phyloP scores from a whole-genome alignment of 2,329 filamentous ascomycete species.

The Didymella sp. region DNA sequence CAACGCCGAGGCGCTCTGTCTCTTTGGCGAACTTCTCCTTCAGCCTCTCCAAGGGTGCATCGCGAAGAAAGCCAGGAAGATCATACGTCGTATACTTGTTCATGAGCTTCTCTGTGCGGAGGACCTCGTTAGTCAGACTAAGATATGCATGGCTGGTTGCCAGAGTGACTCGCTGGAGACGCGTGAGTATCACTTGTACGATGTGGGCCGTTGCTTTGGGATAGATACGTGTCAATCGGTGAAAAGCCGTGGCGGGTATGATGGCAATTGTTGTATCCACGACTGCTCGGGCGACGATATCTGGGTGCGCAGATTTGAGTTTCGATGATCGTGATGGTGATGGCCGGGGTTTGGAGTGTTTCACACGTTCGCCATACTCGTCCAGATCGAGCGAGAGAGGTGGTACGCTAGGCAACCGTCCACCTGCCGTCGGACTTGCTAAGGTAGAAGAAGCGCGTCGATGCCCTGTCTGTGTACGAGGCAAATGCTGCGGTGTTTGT shows the following conservation, averaged over 20 bases:
- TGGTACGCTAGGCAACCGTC: slow-evolving; percentile 67
- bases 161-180: slow-evolving; percentile 92
- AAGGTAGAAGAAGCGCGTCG: slow-evolving; percentile 40
- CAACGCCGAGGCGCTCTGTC: slow-evolving; percentile 78
- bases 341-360: slow-evolving; percentile 25
- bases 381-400: slow-evolving; percentile 72
- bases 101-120: slow-evolving; percentile 93
- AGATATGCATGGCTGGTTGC: slow-evolving; percentile 95
- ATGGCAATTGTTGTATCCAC: slow-evolving; percentile 98
- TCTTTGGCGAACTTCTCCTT: slow-evolving; percentile 94
- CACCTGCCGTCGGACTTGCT: slow-evolving; percentile 46
- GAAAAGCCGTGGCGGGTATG: slow-evolving; percentile 94
- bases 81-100: slow-evolving; percentile 91
- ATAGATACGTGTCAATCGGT: slow-evolving; percentile 89
- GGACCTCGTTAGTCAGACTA: slow-evolving; percentile 86
- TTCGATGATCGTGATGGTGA: slow-evolving; percentile 47
- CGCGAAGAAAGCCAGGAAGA: slow-evolving; percentile 86
- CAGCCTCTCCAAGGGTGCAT: slow-evolving; percentile 78
- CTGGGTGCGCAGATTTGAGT: slow-evolving; percentile 85
- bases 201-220: slow-evolving; percentile 97
- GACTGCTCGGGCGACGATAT: slow-evolving; percentile 94
- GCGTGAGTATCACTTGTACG: slow-evolving; percentile 93
- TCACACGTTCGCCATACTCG: slow-evolving; percentile 31
- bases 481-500: slow-evolving; percentile 36
- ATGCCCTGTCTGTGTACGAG: slow-evolving; percentile 30